Evolutionary conservation across 106 monocot species (phyloP).

Genomic region (Apostasia shenzhenica): DNA sequence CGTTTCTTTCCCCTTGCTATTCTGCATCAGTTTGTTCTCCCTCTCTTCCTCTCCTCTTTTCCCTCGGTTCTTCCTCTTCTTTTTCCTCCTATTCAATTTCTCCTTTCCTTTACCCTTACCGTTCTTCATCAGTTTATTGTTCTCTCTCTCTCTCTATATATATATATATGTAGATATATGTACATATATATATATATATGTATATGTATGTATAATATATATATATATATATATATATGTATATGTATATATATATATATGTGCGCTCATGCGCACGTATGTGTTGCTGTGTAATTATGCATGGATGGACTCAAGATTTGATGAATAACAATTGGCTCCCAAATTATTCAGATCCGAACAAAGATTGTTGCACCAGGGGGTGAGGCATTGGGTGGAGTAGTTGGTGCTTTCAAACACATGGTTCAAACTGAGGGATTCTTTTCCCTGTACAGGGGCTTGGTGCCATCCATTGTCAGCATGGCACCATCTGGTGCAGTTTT

Average conservation of each 20-base stretch:
- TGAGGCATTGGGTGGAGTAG: slow-evolving; percentile 85
- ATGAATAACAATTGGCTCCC: not conserved
- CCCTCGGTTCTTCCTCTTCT: no score
- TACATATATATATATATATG: no score
- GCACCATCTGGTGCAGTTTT: slow-evolving; percentile 97
- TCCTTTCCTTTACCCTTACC: no score
- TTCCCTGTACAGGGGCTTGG: slow-evolving; percentile 86
- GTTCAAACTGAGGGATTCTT: slow-evolving; percentile 86
- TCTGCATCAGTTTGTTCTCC: not conserved
- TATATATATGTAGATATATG: no score
- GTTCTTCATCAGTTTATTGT: no score
- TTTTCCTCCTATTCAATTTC: no score
- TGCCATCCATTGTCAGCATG: slow-evolving; percentile 95
- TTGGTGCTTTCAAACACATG: slow-evolving; percentile 77
- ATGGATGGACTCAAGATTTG: not conserved
- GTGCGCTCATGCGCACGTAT: not conserved
- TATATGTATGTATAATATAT: no score
- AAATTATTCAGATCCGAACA: slow-evolving; percentile 68
- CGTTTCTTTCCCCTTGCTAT: not conserved
- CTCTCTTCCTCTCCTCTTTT: not conserved
- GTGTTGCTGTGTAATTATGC: not conserved
- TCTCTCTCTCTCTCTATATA: no score
- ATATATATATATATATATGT: no score
- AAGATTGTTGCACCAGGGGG: slow-evolving; percentile 96
- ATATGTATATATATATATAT: no score